Percentiles rank a stretch among this genome's conserved stretches.
phyloP scores from a whole-genome alignment of 192 early-diverging fungal genomes.

The Coemansia sp. region DNA sequence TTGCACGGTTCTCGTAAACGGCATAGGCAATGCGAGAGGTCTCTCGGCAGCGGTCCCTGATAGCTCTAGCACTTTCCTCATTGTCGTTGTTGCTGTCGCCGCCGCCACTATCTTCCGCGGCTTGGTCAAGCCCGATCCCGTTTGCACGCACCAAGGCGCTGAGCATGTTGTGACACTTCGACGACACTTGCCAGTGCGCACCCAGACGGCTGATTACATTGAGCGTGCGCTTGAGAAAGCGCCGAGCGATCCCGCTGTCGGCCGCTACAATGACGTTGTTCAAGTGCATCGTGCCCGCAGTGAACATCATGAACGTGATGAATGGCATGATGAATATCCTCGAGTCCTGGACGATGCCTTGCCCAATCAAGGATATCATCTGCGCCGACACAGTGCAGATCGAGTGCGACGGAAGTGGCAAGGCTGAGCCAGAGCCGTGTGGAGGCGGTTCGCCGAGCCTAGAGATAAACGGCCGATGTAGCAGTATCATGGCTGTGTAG shows the following conservation, averaged over 20 bases:
- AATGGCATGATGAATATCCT: conserved; percentile 56
- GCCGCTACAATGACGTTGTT: conserved; percentile 56
- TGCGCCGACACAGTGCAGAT: conserved; percentile 58
- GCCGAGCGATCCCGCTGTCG: conserved; percentile 52
- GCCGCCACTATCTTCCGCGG: conserved; percentile 9
- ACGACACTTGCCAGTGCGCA: conserved; percentile 56
- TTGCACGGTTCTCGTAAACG: conserved; percentile 35
- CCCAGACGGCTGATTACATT: conserved; percentile 55
- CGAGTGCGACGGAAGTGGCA: conserved; percentile 48
- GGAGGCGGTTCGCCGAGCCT: conserved; percentile 26
- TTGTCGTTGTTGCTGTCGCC: conserved; percentile 5
- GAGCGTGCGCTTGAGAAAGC: conserved; percentile 54
- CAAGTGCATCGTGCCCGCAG: conserved; percentile 54
- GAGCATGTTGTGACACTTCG: conserved; percentile 57
- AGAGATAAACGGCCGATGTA: conserved; percentile 57
- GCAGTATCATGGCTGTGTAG: conserved; percentile 55
- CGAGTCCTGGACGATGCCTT: conserved; percentile 50
- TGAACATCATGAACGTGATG: conserved; percentile 56
- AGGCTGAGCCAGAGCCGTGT: conserved; percentile 8
- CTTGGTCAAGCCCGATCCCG: conserved; percentile 43
- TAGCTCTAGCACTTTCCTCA: conserved; percentile 21
- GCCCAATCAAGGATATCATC: conserved; percentile 49
- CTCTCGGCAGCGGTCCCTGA: conserved; percentile 38
- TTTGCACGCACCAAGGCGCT: conserved; percentile 50
- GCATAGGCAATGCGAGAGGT: conserved; percentile 26